A percentile compares a stretch with the other conserved stretches of the same genome.
These are phyloP conservation scores for Epichloe festucae DNA, from an alignment of 2,329 filamentous ascomycete genomes.

Conservation along the genomic window DNA sequence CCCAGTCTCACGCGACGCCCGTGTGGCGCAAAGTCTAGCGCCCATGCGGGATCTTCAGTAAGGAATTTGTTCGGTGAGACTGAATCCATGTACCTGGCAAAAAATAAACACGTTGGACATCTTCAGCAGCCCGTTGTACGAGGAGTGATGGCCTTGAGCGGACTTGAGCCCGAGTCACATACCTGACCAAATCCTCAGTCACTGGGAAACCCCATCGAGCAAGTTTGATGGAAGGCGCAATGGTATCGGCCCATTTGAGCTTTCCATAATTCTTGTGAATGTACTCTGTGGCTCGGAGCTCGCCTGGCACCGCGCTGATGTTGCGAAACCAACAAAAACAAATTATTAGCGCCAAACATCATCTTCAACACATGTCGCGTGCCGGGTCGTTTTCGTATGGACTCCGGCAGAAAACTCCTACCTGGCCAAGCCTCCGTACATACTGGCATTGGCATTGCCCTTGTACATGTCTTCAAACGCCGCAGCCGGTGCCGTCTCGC, in stretches of 20 bases:
- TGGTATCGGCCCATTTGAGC: slow-evolving; percentile 51
- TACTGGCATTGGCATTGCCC: slow-evolving; percentile 48
- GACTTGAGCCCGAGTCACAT: not conserved
- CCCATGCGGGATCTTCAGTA: slow-evolving; percentile 59
- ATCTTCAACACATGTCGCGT: not conserved
- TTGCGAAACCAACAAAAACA: not conserved
- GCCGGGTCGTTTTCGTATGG: no score
- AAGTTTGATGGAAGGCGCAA: slow-evolving; percentile 57
- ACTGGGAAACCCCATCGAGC: slow-evolving; percentile 63
- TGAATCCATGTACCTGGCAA: slow-evolving; percentile 45
- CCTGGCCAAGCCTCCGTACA: slow-evolving; percentile 57
- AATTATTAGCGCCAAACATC: not conserved
- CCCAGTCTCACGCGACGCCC: slow-evolving; percentile 51
- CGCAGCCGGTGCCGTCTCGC: slow-evolving; percentile 71
- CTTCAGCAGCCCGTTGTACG: no score
- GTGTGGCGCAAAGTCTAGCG: slow-evolving; percentile 71
- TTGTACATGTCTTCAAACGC: slow-evolving; percentile 73
- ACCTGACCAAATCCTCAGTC: slow-evolving; percentile 51
- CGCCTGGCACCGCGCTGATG: slow-evolving; percentile 51
- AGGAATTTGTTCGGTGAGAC: slow-evolving; percentile 44
- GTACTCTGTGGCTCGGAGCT: slow-evolving; percentile 60
- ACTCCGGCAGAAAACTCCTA: slow-evolving; percentile 27
- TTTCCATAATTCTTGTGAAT: slow-evolving; percentile 55
- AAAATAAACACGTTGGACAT: not conserved
- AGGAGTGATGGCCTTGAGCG: not conserved